Base-by-base conservation (phyloP, 2,329 filamentous ascomycete species). In the Chrysosporium queenslandicum region DNA sequence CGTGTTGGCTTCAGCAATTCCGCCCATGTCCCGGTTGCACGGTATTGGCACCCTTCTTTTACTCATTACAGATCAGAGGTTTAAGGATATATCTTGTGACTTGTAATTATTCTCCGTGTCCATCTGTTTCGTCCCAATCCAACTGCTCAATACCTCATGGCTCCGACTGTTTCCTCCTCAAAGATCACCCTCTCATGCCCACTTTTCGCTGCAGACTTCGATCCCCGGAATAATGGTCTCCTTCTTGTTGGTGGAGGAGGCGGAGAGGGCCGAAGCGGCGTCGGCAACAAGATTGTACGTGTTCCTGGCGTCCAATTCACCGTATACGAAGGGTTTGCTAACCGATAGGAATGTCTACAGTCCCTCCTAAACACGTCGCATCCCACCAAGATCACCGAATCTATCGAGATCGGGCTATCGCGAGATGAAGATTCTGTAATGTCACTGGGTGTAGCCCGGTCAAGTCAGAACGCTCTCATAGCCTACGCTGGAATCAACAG, bases 351-450 rank as follows among this genome's bases (percentile, higher is more conserved):
- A 32, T 25, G 3, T 39, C 14, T 51, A 41, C 60, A 87, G 83
- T 83, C 81, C 27, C 73, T 89, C 12, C 76, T 94, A 57, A 83
- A 91, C 65, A 77, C 83, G n/a, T 81, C 79, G 16, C 74, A 73
- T 61, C 81, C 79, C 34, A 74, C 80, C 52, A 79, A 82, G 45
- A 72, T 87, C 46, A 77, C 81, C 57, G 73, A 84, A 59, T 73
- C 77, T 20, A 80, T 82, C 58, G 86, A 94, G 60, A 76, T 91
- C 63, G 82, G 88, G 54, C 80, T 95, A 46, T 86, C 86, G 56
- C 78, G 81, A 60, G 81, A 90, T 64, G 90, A 96, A 71, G 91
- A 97, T 69, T 94, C 86, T 53, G 87, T 94, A 54, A 88, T 85
- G 58, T 90, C 86, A 51, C 76, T 96, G 46, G 87, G 82, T 39